Percentiles rank a stretch among this genome's conserved stretches.
Conservation (phyloP, 1,284 basidiomycete species). For the Malassezia sp. region DNA sequence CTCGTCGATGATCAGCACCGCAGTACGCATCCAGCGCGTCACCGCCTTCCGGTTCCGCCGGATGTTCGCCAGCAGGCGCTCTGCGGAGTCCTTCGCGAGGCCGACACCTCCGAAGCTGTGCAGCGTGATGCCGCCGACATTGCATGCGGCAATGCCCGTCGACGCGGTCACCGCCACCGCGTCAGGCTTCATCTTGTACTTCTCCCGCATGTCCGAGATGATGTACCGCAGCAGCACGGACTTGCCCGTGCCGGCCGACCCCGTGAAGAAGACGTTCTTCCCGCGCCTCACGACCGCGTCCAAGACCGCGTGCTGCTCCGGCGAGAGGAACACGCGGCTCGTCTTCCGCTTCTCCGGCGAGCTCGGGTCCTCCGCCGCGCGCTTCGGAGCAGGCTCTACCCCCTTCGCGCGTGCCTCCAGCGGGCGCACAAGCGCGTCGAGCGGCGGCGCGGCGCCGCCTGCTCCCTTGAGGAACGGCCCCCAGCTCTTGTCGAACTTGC, state of each 20-base stretch:
- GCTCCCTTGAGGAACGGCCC: not conserved
- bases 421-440: conserved; percentile 7
- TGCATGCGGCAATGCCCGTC: conserved; percentile 77
- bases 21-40: conserved; percentile 60
- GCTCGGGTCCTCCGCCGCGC: not conserved
- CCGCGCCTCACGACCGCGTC: conserved; percentile 34
- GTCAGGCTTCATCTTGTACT: conserved; percentile 51
- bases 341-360: not conserved
- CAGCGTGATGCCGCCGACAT: conserved; percentile 82
- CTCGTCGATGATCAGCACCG: conserved; percentile 87
- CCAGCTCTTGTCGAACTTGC: conserved; percentile 4
- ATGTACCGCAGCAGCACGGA: conserved; percentile 85
- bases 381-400: not conserved
- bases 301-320: conserved; percentile 38
- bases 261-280: conserved; percentile 87
- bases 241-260: conserved; percentile 86
- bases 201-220: conserved; percentile 57
- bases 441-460: not conserved
- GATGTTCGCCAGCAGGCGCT: conserved; percentile 58
- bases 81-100: conserved; percentile 60
- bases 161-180: conserved; percentile 76
- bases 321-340: conserved; percentile 22
- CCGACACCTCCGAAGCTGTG: conserved; percentile 87
- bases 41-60: conserved; percentile 60
- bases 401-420: not conserved